Evolutionary conservation across 805 yeast genomes (phyloP).

Genomic region (Metschnikowia hibisci): DNA sequence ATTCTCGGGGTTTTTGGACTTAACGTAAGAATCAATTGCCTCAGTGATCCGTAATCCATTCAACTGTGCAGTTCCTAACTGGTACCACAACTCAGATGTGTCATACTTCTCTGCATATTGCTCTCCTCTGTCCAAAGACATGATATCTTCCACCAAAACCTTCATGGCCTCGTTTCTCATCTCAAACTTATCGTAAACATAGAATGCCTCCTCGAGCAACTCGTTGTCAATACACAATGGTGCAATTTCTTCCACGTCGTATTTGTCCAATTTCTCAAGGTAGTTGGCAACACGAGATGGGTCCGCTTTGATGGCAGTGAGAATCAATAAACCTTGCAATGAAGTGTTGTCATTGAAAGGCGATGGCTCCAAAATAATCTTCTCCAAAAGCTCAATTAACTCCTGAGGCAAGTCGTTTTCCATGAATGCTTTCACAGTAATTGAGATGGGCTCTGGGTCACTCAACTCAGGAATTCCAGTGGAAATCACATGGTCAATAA

Average conservation of each 20-base stretch:
- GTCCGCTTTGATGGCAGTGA: slow-evolving; percentile 96
- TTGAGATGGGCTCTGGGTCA: slow-evolving; percentile 89
- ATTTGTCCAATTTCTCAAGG: slow-evolving; percentile 85
- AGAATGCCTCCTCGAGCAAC: slow-evolving; percentile 89
- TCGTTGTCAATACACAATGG: slow-evolving; percentile 86
- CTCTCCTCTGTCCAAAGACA: slow-evolving; percentile 94
- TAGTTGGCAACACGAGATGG: slow-evolving; percentile 77
- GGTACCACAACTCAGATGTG: slow-evolving; percentile 85
- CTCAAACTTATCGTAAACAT: slow-evolving; percentile 83
- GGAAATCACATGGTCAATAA: slow-evolving; percentile 91
- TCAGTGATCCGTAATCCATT: slow-evolving; percentile 90
- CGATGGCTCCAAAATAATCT: slow-evolving; percentile 94
- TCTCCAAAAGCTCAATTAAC: slow-evolving; percentile 89
- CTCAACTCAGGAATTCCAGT: slow-evolving; percentile 93
- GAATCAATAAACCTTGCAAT: slow-evolving; percentile 83
- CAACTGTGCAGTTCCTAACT: slow-evolving; percentile 92
- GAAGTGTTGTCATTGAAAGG: slow-evolving; percentile 95
- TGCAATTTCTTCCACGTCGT: slow-evolving; percentile 91
- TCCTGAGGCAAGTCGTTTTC: slow-evolving; percentile 89
- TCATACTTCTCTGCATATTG: slow-evolving; percentile 88
- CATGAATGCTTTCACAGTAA: slow-evolving; percentile 95
- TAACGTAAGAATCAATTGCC: slow-evolving; percentile 86
- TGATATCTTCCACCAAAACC: slow-evolving; percentile 86
- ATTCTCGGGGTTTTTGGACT: slow-evolving; percentile 87
- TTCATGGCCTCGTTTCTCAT: slow-evolving; percentile 74